Evolutionary conservation across 2,329 filamentous ascomycete genomes (phyloP).

Genomic region (Arthrobotrys sinensis): DNA sequence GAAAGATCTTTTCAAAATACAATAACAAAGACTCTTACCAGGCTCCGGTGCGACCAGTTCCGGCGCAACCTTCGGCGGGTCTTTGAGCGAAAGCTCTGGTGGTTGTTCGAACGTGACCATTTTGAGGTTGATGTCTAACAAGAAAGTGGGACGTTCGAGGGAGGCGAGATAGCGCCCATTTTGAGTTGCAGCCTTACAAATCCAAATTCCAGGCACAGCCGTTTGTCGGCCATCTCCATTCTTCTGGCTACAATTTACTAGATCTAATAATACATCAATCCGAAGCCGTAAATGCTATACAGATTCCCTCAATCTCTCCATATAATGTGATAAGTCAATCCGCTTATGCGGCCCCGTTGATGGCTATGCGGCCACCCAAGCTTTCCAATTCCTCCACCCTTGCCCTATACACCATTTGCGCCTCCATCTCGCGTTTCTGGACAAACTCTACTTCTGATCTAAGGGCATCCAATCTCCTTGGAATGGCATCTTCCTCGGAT

Average conservation of each 20-base stretch:
- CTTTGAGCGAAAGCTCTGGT: constrained; percentile 65
- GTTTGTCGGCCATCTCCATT: constrained; percentile 32
- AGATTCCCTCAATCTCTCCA: neutral
- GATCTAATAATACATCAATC: constrained; percentile 20
- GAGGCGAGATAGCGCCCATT: constrained; percentile 34
- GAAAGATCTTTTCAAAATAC: constrained; percentile 3
- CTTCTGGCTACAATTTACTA: constrained; percentile 38
- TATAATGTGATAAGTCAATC: neutral
- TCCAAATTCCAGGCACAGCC: constrained; percentile 31
- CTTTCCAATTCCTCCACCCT: constrained; percentile 83
- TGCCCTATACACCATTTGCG: constrained; percentile 85
- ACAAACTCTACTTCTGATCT: constrained; percentile 88
- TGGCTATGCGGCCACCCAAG: constrained; percentile 68
- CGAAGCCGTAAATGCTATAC: constrained; percentile 13
- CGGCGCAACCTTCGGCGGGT: constrained; percentile 83
- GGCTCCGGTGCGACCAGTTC: constrained; percentile 93
- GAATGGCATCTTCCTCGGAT: constrained; percentile 83
- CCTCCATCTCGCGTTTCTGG: constrained; percentile 85
- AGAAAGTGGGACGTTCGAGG: constrained; percentile 38
- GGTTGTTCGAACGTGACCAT: constrained; percentile 66
- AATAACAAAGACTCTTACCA: constrained; percentile 67
- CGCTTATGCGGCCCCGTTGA: constrained; percentile 49
- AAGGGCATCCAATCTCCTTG: constrained; percentile 79
- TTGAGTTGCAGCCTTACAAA: constrained; percentile 60
- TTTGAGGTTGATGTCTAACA: constrained; percentile 61